Conservation (phyloP, 2,329 filamentous ascomycete genomes). For the Fusarium anguioides region DNA sequence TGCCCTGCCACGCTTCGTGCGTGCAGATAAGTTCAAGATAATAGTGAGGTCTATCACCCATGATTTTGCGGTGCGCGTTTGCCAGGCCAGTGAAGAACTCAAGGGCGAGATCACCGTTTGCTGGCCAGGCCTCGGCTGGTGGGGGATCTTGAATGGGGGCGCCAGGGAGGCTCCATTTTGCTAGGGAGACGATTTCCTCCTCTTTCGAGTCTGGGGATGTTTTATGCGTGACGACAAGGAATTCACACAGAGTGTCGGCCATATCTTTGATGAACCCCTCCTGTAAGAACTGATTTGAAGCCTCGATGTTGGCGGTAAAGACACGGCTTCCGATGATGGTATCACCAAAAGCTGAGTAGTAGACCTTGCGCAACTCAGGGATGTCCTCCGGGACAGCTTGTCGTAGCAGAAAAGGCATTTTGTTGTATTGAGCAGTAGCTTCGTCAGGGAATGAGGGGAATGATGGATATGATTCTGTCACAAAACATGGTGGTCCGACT, state of each 20-base stretch:
- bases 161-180: conserved; percentile 58
- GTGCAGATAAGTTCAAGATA: conserved; percentile 62
- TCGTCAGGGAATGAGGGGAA: background rate
- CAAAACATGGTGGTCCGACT: background rate
- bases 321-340: conserved; percentile 53
- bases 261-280: conserved; percentile 53
- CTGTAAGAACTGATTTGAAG: conserved; percentile 51
- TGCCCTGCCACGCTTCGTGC: conserved; percentile 56
- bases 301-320: conserved; percentile 48
- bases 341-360: conserved; percentile 57
- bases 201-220: conserved; percentile 38
- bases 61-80: conserved; percentile 50
- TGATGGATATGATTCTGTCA: background rate
- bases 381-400: conserved; percentile 56
- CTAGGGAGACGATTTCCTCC: conserved; percentile 55
- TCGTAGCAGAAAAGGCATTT: conserved; percentile 50
- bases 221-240: conserved; percentile 53
- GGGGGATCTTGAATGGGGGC: conserved; percentile 39
- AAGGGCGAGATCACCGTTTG: conserved; percentile 53
- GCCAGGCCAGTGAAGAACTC: conserved; percentile 55
- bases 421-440: background rate
- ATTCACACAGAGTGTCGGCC: conserved; percentile 50
- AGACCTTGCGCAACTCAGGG: conserved; percentile 54
- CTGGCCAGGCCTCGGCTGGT: conserved; percentile 53
- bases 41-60: conserved; percentile 58